Base-by-base conservation (phyloP, 495 filamentous ascomycete genomes). In the Neurospora discreta region DNA sequence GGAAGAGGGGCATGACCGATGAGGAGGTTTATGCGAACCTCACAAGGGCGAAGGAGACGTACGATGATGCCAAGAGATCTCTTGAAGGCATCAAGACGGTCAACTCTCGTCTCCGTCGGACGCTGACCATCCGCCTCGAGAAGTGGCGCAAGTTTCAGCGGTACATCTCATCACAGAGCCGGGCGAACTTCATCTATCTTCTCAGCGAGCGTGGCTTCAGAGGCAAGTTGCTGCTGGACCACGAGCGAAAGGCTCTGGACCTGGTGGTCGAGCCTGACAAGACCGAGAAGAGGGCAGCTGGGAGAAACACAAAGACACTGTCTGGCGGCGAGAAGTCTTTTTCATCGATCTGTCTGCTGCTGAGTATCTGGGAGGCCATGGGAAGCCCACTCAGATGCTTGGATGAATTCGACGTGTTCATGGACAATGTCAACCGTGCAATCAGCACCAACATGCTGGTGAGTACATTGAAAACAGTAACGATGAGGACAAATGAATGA, bases 321-420 rank as follows among this genome's bases (percentile, higher is more conserved):
- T 97, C 93, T 8, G 95, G 95, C 67, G 95, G 95, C 44, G 95
- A 99, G 81, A 98, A 98, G 78, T 97, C 93, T 0, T 99, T 98
- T 82, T 96, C 94, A 1, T 95, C 94, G 15, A 95, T 98, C 71
- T 99, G 95, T 79, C 85, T 99, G 70, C 83, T 99, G 44, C 85
- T 99, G 39, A 87, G 92, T 23, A 89, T 99, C 26, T 99, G 95
- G 95, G 95, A 98, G 78, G 96, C 95, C 46, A 98, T 99, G 95
- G 94, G 94, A 8, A 93, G 92, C 13, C 94, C 95, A 0, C 89
- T 99, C 70, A 88, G 95, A 44, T 98, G 96, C 78, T 86, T 99
- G 68, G 95, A 99, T 81, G 95, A 99, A 82, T 99, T 98, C 77
- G 95, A 99, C 82, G 95, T 99, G 46, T 99, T 97, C 83, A 99